Base-by-base conservation (phyloP, 345 rosid species). In the Aegle marmelos region DNA sequence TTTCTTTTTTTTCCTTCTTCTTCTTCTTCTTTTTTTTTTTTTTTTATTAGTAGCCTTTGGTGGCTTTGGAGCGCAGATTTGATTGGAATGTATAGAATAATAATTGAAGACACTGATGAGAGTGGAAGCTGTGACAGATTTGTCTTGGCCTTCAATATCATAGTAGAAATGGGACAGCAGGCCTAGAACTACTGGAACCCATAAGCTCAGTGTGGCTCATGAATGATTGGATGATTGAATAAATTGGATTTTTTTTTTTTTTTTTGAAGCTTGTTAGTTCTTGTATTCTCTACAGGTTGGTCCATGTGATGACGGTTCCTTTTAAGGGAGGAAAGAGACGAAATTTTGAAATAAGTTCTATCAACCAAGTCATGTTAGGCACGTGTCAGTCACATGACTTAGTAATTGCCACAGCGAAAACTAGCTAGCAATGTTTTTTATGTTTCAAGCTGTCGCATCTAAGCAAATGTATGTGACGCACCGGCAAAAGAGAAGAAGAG, bases 221-320 rank as follows among this genome's bases (percentile, higher is more conserved):
- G 62, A 83, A 82, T 86, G 72, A 80, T 84, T 82, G 80, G 67
- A 50, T 5, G 27, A 74, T 50, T 59, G 72, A 70, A 78, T 63
- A 56, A 28, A 5, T 54, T 31, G 6, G 4, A 61, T 27, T 21
- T 24, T 30, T 34, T 19, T 10, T 21, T 48, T 27, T 21, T 24
- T 30, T 34, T 19, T 10, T 21, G 4, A 37, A 33, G 22, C 68
- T 72, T 34, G 67, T 36, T 68, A 72, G 76, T 37, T 67, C 77
- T 3, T 45, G 22, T 36, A 68, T 73, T 77, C 75, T 74, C 37
- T 37, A 78, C 82, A 76, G 86, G 81, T 81, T 76, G 85, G 81
- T 80, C 87, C 88, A 85, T 76, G 86, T 79, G 86, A 73, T 28
- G 79, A 34, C 45, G 74, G 73, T 21, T 85, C 72, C 74, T 61